Conservation (phyloP, 306 rosid species). For the Vigna trinervia region DNA sequence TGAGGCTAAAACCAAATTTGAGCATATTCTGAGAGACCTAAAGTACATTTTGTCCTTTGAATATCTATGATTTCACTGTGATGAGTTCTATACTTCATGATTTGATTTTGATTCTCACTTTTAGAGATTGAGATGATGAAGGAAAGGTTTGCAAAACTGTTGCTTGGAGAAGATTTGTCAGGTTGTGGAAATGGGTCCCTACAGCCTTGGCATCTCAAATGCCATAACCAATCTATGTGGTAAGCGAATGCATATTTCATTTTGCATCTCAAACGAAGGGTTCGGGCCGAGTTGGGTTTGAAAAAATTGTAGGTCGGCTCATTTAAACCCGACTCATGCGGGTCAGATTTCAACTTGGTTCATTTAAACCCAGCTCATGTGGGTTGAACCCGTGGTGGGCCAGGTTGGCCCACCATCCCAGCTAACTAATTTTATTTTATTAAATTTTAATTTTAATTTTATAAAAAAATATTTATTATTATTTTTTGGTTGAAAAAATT, state of each 20-base stretch:
- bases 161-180: conserved; percentile 98
- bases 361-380: no score
- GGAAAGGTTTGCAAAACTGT: conserved; percentile 88
- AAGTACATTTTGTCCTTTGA: neutral
- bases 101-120: conserved; percentile 48
- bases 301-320: no score
- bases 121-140: conserved; percentile 87
- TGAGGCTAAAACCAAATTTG: neutral
- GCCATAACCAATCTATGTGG: conserved; percentile 95
- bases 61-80: neutral
- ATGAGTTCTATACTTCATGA: conserved; percentile 1
- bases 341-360: no score
- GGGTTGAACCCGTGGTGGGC: no score
- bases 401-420: no score
- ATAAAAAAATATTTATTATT: no score
- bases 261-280: no score
- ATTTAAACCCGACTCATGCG: no score
- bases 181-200: conserved; percentile 91
- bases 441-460: no score
- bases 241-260: conserved; percentile 41
- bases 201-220: conserved; percentile 87
- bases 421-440: no score
- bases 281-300: no score
- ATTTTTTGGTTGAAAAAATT: no score
- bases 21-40: neutral